Base-by-base conservation (phyloP, 2,329 filamentous ascomycete genomes). In the Fusarium setosum region DNA sequence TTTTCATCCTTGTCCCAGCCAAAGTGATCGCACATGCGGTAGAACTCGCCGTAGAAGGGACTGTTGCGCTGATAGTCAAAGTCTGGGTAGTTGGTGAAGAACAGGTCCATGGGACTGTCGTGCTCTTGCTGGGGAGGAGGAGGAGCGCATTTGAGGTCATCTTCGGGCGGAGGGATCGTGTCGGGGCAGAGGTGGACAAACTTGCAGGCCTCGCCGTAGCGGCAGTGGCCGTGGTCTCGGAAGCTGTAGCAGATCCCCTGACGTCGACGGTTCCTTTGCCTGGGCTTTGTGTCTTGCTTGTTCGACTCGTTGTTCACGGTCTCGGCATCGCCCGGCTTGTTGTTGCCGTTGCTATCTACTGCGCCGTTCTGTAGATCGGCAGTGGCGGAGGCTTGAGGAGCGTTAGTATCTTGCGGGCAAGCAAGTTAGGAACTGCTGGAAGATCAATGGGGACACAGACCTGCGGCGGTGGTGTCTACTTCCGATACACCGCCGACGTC, bases 31-130 rank as follows among this genome's bases (percentile, higher is more conserved):
- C 21, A 31, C 60, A 65, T 26, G 17, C 52, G 63, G 12, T 45
- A 5, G 32, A 68, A 68, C 50, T 68, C 61, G 1, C 56, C 20
- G 18, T 11, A 59, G 10, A 63, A 65, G 13, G 58, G 17, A 3
- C 6, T 45, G 13, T 38, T 21, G 6, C 44, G 52, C 4, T 48
- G 20, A 23, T 68, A 23, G 17, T 41, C 17, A 31, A 68, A 65
- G 1, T 10, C 17, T 4, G 56, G 41, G 10, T 63, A 65, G 6
- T 40, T 31, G 7, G 55, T 32, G 6, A 68, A 68, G 37, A 55
- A 70, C 3, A 41, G 20, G 3, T 64, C 56, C 13, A 69, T 56
- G 12, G 58, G 59, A 17, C 50, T 45, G 0, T 47, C 38, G 9
- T 45, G 5, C 10, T 15, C 26, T 5, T 40, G 34, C 21, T 12